A percentile compares a stretch with the other conserved stretches of the same genome.
Conservation (phyloP, 1,284 basidiomycete genomes). For the Leucoagaricus sp. region DNA sequence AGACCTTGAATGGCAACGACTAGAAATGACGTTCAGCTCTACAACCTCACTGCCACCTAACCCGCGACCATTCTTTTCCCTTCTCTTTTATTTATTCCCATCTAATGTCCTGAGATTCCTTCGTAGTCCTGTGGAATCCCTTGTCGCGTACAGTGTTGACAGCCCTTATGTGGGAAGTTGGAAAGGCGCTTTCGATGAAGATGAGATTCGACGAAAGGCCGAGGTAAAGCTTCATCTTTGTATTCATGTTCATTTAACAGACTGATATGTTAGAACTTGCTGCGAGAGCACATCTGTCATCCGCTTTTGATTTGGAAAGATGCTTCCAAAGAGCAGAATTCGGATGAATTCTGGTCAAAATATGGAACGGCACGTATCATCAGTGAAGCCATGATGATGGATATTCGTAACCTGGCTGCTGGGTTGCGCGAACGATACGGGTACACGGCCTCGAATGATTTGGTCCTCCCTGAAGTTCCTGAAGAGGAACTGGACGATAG, state of each 20-base stretch:
- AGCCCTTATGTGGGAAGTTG: slow-evolving; percentile 64
- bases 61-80: slow-evolving; percentile 68
- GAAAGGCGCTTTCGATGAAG: slow-evolving; percentile 68
- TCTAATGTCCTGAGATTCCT: slow-evolving; percentile 81
- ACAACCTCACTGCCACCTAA: slow-evolving; percentile 53
- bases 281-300: slow-evolving; percentile 76
- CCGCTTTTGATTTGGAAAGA: slow-evolving; percentile 71
- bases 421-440: slow-evolving; percentile 35
- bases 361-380: slow-evolving; percentile 70
- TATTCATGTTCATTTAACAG: background rate
- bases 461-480: slow-evolving; percentile 3
- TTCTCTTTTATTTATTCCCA: slow-evolving; percentile 87
- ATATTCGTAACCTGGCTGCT: slow-evolving; percentile 56
- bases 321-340: slow-evolving; percentile 61
- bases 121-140: slow-evolving; percentile 62
- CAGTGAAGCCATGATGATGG: slow-evolving; percentile 72
- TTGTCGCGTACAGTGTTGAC: slow-evolving; percentile 48
- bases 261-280: slow-evolving; percentile 48
- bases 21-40: slow-evolving; percentile 57
- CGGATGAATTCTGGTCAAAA: slow-evolving; percentile 65
- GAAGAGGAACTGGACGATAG: slow-evolving; percentile 9
- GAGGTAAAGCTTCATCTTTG: slow-evolving; percentile 45
- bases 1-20: slow-evolving; percentile 63
- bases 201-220: slow-evolving; percentile 67
- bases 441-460: slow-evolving; percentile 19